Evolutionary conservation across 2,329 filamentous ascomycete genomes (phyloP).

Genomic region (Neoascochyta sp.): DNA sequence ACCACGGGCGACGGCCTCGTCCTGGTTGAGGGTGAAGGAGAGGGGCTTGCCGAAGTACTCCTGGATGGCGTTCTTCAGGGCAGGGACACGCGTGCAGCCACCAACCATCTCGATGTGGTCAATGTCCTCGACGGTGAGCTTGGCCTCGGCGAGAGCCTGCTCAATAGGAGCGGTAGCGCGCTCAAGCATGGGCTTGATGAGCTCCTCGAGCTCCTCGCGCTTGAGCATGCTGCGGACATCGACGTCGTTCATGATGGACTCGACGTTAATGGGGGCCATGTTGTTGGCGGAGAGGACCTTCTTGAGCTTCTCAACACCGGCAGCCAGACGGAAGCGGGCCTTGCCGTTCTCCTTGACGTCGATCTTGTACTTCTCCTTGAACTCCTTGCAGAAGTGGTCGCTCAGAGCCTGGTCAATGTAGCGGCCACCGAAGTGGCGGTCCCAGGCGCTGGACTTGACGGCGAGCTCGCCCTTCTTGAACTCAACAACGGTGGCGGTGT

Average conservation of each 20-base stretch:
- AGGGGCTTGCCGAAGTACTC: slow-evolving; percentile 85
- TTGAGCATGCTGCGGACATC: slow-evolving; percentile 88
- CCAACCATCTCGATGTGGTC: slow-evolving; percentile 91
- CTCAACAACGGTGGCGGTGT: slow-evolving; percentile 89
- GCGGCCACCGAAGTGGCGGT: slow-evolving; percentile 94
- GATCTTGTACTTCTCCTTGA: slow-evolving; percentile 97
- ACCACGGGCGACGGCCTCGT: slow-evolving; percentile 92
- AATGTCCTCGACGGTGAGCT: slow-evolving; percentile 86
- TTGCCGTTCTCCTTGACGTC: slow-evolving; percentile 89
- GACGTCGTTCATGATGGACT: slow-evolving; percentile 97
- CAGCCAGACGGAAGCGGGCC: slow-evolving; percentile 79
- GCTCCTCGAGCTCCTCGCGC: slow-evolving; percentile 87
- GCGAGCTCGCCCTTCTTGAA: slow-evolving; percentile 95
- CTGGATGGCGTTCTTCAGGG: slow-evolving; percentile 85
- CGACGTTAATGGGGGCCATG: slow-evolving; percentile 87
- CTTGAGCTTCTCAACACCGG: slow-evolving; percentile 95
- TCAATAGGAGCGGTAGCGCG: slow-evolving; percentile 73
- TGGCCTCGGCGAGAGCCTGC: slow-evolving; percentile 89
- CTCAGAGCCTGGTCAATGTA: slow-evolving; percentile 95
- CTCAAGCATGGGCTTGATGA: slow-evolving; percentile 78
- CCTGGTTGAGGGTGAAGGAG: slow-evolving; percentile 96
- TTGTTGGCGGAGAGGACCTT: slow-evolving; percentile 97
- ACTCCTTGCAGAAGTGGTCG: slow-evolving; percentile 92
- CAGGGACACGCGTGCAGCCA: slow-evolving; percentile 88
- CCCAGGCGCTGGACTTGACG: slow-evolving; percentile 87